Conservation (phyloP, 2,329 filamentous ascomycete genomes). For the Drechslera avenae region DNA sequence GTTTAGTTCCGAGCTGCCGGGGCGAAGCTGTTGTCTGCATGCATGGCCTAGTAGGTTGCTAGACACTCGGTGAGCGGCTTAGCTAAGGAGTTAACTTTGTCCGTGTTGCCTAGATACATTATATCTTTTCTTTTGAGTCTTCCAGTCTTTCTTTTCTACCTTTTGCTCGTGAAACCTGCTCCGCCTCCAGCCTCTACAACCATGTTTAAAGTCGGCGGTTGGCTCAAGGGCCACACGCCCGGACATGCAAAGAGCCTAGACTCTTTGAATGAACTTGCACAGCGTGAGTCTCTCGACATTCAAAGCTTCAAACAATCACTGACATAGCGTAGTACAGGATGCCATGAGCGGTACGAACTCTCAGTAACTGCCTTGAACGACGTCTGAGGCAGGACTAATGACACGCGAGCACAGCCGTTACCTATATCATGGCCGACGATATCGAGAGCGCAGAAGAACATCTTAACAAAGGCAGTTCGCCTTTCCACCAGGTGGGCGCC, state of each 20-base stretch:
- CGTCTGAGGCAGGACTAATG: constrained; percentile 26
- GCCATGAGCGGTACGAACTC: constrained; percentile 52
- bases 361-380: not conserved
- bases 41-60: constrained; percentile 8
- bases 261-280: constrained; percentile 62
- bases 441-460: constrained; percentile 80
- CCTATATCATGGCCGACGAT: constrained; percentile 85
- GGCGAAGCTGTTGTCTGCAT: constrained; percentile 19
- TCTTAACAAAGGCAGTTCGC: constrained; percentile 73
- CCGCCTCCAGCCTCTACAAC: constrained; percentile 3
- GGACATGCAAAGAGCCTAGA: constrained; percentile 61
- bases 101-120: not conserved
- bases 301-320: constrained; percentile 10
- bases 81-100: constrained; percentile 1
- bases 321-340: constrained; percentile 49
- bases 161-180: not conserved
- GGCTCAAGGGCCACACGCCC: constrained; percentile 42
- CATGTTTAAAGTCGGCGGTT: constrained; percentile 48
- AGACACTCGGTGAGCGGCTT: constrained; percentile 6
- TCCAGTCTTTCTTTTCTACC: not conserved
- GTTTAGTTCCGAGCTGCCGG: constrained; percentile 21
- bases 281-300: constrained; percentile 49
- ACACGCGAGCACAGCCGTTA: constrained; percentile 58
- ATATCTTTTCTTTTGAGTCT: not conserved
- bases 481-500: constrained; percentile 74